A percentile compares a stretch with the other conserved stretches of the same genome.
Evolutionary conservation across 75 land plant species (phyloP).

Genomic region (Picea glauca): DNA sequence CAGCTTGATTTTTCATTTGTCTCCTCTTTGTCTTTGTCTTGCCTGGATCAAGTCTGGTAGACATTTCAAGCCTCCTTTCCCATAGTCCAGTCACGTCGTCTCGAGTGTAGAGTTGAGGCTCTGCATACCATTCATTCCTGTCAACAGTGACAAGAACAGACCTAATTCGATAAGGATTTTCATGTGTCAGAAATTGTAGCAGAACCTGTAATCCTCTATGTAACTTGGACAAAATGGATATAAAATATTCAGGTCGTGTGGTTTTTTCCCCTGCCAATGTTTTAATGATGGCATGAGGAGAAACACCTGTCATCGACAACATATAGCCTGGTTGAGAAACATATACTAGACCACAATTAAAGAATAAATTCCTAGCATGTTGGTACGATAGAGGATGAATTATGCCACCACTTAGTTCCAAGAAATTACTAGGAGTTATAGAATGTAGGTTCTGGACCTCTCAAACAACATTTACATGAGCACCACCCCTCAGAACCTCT

Average conservation of each 20-base stretch:
- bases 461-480: too few relatives aligned
- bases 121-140: slow-evolving; percentile 91
- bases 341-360: slow-evolving; percentile 84
- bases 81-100: slow-evolving; percentile 75
- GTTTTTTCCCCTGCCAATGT: slow-evolving; percentile 84
- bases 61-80: slow-evolving; percentile 50
- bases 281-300: slow-evolving; percentile 81
- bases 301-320: slow-evolving; percentile 92
- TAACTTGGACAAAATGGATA: slow-evolving; percentile 50
- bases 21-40: slow-evolving; percentile 4
- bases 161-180: slow-evolving; percentile 78
- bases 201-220: slow-evolving; percentile 81
- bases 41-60: slow-evolving; percentile 6
- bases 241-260: slow-evolving; percentile 42
- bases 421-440: slow-evolving; percentile 14
- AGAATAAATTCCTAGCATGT: slow-evolving; percentile 91
- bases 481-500: too few relatives aligned
- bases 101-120: slow-evolving; percentile 76
- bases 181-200: slow-evolving; percentile 65
- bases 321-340: slow-evolving; percentile 94
- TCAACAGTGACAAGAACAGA: slow-evolving; percentile 92
- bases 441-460: too few relatives aligned
- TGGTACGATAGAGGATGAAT: slow-evolving; percentile 90
- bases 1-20: not conserved
- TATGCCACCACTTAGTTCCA: slow-evolving; percentile 89